phyloP scores from a whole-genome alignment of 2,329 filamentous ascomycete genomes.

The Penicillium hesseltinei region DNA sequence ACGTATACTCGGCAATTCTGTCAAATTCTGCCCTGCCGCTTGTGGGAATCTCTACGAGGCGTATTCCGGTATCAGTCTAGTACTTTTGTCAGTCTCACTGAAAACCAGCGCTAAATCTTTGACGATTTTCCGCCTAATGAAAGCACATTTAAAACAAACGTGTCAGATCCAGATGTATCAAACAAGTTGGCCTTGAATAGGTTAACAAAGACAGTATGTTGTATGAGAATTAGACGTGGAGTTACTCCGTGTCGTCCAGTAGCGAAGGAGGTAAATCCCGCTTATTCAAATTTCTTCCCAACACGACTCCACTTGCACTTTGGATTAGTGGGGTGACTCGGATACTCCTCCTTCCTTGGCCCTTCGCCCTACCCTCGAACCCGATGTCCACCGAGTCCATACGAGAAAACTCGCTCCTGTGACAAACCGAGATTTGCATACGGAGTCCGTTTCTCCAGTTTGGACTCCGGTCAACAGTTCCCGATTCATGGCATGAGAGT shows the following conservation, averaged over 20 bases:
- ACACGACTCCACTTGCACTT: slow-evolving; percentile 3
- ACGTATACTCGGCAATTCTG: neutral
- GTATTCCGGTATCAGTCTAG: neutral
- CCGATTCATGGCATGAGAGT: slow-evolving; percentile 1
- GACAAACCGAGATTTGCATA: slow-evolving; percentile 7
- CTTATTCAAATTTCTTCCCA: slow-evolving; percentile 8
- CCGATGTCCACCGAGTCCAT: slow-evolving; percentile 16
- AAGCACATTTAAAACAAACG: neutral
- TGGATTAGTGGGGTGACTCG: slow-evolving; percentile 24
- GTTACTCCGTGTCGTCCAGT: slow-evolving; percentile 10
- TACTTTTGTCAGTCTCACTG: slow-evolving; percentile 4
- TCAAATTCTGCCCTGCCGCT: neutral
- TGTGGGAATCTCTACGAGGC: neutral
- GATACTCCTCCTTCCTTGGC: slow-evolving; percentile 18
- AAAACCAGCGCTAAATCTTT: neutral
- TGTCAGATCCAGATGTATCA: neutral
- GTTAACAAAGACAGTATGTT: neutral
- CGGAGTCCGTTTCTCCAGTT: neutral
- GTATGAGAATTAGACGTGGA: neutral
- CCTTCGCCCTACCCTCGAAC: neutral
- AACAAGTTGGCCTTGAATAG: neutral
- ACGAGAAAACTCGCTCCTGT: slow-evolving; percentile 8
- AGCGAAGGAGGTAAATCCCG: slow-evolving; percentile 8
- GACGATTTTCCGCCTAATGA: neutral
- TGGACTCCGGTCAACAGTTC: slow-evolving; percentile 9